A percentile compares a stretch with the other conserved stretches of the same genome.
Evolutionary conservation across 805 yeast species (phyloP).

Genomic region (Candida multigemmis): DNA sequence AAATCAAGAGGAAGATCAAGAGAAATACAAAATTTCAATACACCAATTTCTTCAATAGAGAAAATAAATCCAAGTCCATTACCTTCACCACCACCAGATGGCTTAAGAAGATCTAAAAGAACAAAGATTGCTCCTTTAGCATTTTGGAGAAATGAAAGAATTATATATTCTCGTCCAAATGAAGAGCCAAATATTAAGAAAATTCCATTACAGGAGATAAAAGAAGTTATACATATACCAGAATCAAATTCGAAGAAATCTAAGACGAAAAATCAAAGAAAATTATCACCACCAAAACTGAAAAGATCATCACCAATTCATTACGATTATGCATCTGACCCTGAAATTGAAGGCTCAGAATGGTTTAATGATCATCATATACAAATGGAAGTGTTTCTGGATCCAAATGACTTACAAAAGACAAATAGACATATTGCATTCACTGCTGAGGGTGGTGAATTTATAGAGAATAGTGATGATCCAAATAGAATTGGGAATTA

Average conservation of each 20-base stretch:
- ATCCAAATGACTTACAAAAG: slow-evolving; percentile 29
- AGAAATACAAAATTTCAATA: not conserved
- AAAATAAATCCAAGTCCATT: slow-evolving; percentile 23
- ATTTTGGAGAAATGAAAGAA: slow-evolving; percentile 76
- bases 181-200: slow-evolving; percentile 21
- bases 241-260: slow-evolving; percentile 8
- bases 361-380: slow-evolving; percentile 40
- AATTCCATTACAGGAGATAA: slow-evolving; percentile 46
- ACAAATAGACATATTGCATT: slow-evolving; percentile 46
- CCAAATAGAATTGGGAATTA: slow-evolving; percentile 32
- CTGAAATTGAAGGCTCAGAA: slow-evolving; percentile 38
- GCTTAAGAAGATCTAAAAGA: slow-evolving; percentile 57
- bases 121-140: slow-evolving; percentile 64
- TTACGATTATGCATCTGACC: slow-evolving; percentile 26
- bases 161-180: slow-evolving; percentile 41
- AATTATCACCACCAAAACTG: slow-evolving; percentile 1
- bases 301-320: slow-evolving; percentile 3
- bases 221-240: slow-evolving; percentile 47
- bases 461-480: slow-evolving; percentile 27
- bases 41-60: slow-evolving; percentile 3
- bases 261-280: slow-evolving; percentile 1
- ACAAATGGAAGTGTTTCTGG: slow-evolving; percentile 40
- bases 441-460: slow-evolving; percentile 49
- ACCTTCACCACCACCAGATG: slow-evolving; percentile 38
- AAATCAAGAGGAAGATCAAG: slow-evolving; percentile 3